A percentile compares a stretch with the other conserved stretches of the same genome.
phyloP scores from a whole-genome alignment of 129 eudicot species.

The Arctium minus region DNA sequence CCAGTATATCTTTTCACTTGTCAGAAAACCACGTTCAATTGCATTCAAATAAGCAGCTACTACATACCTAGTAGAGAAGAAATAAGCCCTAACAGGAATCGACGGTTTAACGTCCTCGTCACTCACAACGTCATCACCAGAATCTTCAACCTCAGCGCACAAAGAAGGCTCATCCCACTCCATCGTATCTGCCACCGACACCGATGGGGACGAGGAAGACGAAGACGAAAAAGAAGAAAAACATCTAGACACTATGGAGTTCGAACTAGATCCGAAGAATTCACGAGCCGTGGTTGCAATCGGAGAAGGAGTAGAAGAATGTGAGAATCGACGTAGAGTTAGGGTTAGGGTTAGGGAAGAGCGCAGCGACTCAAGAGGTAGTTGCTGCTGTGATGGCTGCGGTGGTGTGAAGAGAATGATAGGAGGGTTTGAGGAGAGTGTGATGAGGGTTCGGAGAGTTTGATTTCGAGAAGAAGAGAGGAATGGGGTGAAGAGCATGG shows the following conservation, averaged over 20 bases:
- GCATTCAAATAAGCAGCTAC: neutral
- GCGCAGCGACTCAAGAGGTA: neutral
- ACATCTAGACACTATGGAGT: conserved; percentile 30
- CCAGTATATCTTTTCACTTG: neutral
- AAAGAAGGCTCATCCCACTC: conserved; percentile 44
- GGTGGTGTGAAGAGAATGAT: conserved; percentile 21
- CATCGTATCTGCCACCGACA: conserved; percentile 31
- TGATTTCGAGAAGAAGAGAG: conserved; percentile 34
- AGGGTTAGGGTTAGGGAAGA: conserved; percentile 21
- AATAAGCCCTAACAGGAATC: conserved; percentile 86
- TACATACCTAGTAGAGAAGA: conserved; percentile 85
- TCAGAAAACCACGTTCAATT: neutral
- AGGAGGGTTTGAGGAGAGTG: conserved; percentile 19
- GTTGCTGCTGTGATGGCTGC: neutral
- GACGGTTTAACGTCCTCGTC: conserved; percentile 49
- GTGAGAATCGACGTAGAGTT: conserved; percentile 10
- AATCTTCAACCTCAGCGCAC: conserved; percentile 26
- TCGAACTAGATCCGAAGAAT: conserved; percentile 12
- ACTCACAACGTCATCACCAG: conserved; percentile 19
- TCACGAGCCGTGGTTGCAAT: conserved; percentile 11
- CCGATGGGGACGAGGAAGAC: conserved; percentile 10
- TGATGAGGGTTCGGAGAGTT: conserved; percentile 22
- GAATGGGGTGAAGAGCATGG: conserved; percentile 16
- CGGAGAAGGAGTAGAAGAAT: conserved; percentile 20
- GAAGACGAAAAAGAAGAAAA: conserved; percentile 36